Evolutionary conservation across 1,284 basidiomycete species (phyloP).

Genomic region (Pseudozyma thailandica): DNA sequence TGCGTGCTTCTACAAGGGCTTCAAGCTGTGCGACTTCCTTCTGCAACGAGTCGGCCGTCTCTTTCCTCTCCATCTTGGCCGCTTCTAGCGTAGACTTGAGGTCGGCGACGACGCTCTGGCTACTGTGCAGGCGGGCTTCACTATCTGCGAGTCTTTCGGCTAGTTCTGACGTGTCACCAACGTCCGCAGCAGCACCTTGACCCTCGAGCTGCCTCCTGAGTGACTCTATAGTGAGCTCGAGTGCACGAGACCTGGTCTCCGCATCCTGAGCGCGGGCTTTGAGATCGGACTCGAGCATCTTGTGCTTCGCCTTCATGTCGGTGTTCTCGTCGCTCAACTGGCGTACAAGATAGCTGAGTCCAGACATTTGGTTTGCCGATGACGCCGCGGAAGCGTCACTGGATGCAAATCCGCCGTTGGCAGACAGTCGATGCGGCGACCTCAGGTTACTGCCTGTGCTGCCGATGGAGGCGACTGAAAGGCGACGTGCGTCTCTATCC

Average conservation of each 20-base stretch:
- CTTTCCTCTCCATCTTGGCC: slow-evolving; percentile 61
- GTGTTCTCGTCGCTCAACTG: slow-evolving; percentile 85
- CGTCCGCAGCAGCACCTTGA: slow-evolving; percentile 64
- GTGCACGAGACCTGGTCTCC: slow-evolving; percentile 78
- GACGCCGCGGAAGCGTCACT: slow-evolving; percentile 73
- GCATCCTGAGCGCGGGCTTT: slow-evolving; percentile 80
- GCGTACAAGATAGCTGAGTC: slow-evolving; percentile 79
- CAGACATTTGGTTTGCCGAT: slow-evolving; percentile 72
- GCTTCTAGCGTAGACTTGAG: slow-evolving; percentile 60
- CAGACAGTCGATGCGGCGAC: slow-evolving; percentile 64
- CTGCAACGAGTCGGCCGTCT: slow-evolving; percentile 37
- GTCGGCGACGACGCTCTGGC: slow-evolving; percentile 70
- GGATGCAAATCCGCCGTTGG: slow-evolving; percentile 70
- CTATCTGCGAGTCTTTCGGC: slow-evolving; percentile 42
- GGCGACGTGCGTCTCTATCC: slow-evolving; percentile 57
- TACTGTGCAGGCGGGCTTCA: slow-evolving; percentile 68
- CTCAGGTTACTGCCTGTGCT: slow-evolving; percentile 24
- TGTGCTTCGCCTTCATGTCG: slow-evolving; percentile 75
- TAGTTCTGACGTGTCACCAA: slow-evolving; percentile 58
- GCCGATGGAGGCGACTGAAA: slow-evolving; percentile 19
- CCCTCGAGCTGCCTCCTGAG: slow-evolving; percentile 73
- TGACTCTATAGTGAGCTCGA: slow-evolving; percentile 81
- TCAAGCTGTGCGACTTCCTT: slow-evolving; percentile 62
- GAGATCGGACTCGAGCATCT: slow-evolving; percentile 73
- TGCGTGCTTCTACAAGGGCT: slow-evolving; percentile 59